Evolutionary conservation across 257 asterid species (phyloP), one percentile per base, ranked within the genome.

Genomic region (Petunia secreta): DNA sequence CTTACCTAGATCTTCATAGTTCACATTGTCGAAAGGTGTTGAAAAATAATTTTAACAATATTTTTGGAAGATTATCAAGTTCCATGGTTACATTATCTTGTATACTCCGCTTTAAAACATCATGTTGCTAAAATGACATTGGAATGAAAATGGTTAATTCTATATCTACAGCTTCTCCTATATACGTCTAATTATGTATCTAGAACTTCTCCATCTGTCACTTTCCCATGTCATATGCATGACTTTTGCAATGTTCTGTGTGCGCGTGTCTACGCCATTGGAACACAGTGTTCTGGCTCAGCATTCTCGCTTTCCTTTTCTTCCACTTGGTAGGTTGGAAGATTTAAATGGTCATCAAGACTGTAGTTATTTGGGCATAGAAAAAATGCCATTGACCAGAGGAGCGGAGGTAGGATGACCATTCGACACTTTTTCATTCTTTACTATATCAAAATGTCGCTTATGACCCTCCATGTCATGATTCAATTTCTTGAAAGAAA

Each of bases 371-470:
- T 71, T 50, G 50, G 77, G 77, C 60, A 48, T 71, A 71, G 59
- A 48, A 39, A 71, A 36, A 69, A 46, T 69, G 77, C 34, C 77
- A 69, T 16, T 69, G 77, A 71, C 44, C 58, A 71, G 77, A 69
- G 59, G 59, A 69, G 77, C 59, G 48, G 59, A 48, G 59, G 60
- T 71, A 48, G 77, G 25, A 13, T 50, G 13, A 11, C n/a, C 40
- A 36, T 63, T 63, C 68, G 36, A 63, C 4, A 50, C 44, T 50
- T 71, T 34, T 71, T 71, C 36, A 50, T 34, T 71, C 44, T 71
- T 71, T 48, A 71, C 60, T 44, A 71, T 71, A 71, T 6, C 36
- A 71, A 60, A 9, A 48, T 34, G 36, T 71, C 8, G 55, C 77
- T 2, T 60, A 71, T 50, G 77, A 2, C 60, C 77, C 60, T 71